Conservation (phyloP, 1,284 basidiomycete genomes). For the Trichosporon coremiiforme region DNA sequence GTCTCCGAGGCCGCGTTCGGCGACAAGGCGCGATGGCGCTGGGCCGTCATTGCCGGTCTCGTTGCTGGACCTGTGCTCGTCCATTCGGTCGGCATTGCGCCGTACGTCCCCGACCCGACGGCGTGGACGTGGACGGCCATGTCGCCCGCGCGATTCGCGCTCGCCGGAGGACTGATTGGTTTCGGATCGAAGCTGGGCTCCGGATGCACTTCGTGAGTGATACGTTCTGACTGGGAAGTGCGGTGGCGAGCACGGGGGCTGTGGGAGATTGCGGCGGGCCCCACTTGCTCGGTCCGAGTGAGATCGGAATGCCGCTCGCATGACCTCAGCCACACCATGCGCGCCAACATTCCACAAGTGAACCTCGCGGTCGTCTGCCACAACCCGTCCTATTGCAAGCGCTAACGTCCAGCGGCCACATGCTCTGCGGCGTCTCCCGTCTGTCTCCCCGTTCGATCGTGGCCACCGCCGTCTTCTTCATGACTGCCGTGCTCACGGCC, state of each 20-base stretch:
- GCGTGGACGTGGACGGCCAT: constrained; percentile 53
- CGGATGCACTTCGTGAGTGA: constrained; percentile 40
- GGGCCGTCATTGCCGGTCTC: constrained; percentile 45
- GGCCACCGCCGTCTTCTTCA: constrained; percentile 64
- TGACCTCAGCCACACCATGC: neutral
- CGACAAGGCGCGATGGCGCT: constrained; percentile 55
- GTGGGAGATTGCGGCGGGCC: no score
- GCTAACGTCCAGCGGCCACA: constrained; percentile 61
- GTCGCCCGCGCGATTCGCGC: constrained; percentile 48
- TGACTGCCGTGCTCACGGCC: constrained; percentile 59
- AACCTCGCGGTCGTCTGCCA: neutral
- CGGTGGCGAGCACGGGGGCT: no score
- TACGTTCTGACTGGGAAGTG: neutral
- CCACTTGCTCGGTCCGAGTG: neutral
- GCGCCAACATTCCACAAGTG: neutral
- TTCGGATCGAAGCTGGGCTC: constrained; percentile 64
- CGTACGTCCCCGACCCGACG: constrained; percentile 60
- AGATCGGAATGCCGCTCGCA: neutral
- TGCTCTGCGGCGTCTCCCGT: constrained; percentile 68
- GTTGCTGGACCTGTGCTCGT: constrained; percentile 43
- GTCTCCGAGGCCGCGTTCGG: constrained; percentile 63
- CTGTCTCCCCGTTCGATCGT: constrained; percentile 62
- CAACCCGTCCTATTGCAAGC: neutral
- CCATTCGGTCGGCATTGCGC: constrained; percentile 36
- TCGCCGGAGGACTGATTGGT: constrained; percentile 67